These are phyloP conservation scores for Penicilliopsis zonata DNA, from an alignment of 495 filamentous ascomycete genomes.

Conservation along the genomic window DNA sequence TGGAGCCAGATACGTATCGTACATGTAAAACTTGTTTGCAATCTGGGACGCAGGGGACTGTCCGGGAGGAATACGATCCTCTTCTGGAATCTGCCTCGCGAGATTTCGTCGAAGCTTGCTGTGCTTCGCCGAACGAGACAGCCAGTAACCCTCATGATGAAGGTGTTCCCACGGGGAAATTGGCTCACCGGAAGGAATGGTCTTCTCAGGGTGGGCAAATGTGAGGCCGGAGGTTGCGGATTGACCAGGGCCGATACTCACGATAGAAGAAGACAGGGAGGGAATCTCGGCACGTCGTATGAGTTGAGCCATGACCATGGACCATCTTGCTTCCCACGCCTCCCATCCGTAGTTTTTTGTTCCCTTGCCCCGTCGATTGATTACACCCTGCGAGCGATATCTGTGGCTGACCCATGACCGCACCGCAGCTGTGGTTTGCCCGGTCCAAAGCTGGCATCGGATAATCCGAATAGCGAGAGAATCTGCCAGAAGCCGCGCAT, in stretches of 20 bases:
- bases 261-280: constrained; percentile 20
- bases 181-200: constrained; percentile 46
- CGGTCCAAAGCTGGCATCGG: constrained; percentile 64
- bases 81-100: constrained; percentile 58
- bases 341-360: constrained; percentile 76
- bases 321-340: constrained; percentile 80
- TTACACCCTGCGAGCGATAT: constrained; percentile 53
- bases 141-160: constrained; percentile 86
- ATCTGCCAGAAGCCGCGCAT: constrained; percentile 72
- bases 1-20: constrained; percentile 79
- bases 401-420: constrained; percentile 67
- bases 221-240: constrained; percentile 20
- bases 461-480: constrained; percentile 64
- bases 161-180: constrained; percentile 67
- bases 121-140: constrained; percentile 56
- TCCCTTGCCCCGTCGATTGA: constrained; percentile 74
- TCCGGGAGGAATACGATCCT: constrained; percentile 57
- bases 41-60: constrained; percentile 56
- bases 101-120: constrained; percentile 43
- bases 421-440: constrained; percentile 61
- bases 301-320: constrained; percentile 65
- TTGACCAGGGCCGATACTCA: constrained; percentile 4
- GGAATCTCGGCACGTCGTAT: constrained; percentile 49
- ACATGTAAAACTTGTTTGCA: constrained; percentile 53
- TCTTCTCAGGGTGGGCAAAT: constrained; percentile 58